Evolutionary conservation across 2,329 filamentous ascomycete species (phyloP).

Genomic region (Xylariaceae sp.): DNA sequence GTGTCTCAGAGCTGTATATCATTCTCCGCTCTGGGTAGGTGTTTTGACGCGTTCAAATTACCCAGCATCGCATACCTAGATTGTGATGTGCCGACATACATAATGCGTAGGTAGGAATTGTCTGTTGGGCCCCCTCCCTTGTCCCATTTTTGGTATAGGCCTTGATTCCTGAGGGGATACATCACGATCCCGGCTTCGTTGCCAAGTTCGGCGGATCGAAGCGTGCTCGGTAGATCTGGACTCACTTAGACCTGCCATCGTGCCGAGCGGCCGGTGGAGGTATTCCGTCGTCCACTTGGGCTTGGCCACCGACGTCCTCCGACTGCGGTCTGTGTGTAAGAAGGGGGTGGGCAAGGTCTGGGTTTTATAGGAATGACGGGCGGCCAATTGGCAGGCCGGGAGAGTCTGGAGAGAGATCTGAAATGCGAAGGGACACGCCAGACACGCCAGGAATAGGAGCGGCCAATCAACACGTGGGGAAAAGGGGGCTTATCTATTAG

Average conservation of each 20-base stretch:
- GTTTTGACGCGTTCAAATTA: no score
- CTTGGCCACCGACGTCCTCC: no score
- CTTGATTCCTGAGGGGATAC: not conserved
- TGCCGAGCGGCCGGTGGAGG: not conserved
- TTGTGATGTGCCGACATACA: not conserved
- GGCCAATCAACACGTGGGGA: slow-evolving; percentile 15
- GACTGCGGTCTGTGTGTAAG: no score
- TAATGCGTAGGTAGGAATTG: not conserved
- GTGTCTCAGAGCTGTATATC: not conserved
- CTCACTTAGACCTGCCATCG: not conserved
- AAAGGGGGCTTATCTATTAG: slow-evolving; percentile 19
- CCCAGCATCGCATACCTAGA: not conserved
- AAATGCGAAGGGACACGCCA: not conserved
- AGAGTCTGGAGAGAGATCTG: not conserved
- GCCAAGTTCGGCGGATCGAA: not conserved
- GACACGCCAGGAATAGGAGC: not conserved
- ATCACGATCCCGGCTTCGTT: not conserved
- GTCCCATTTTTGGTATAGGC: not conserved
- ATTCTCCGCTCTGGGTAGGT: no score
- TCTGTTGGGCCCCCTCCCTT: not conserved
- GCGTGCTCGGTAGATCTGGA: not conserved
- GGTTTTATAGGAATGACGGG: not conserved
- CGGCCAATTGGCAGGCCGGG: no score
- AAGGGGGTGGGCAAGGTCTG: no score
- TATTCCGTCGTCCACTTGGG: not conserved